A percentile compares a stretch with the other conserved stretches of the same genome.
These are phyloP conservation scores for Rossbeevera mucosa DNA, from an alignment of 768 basidiomycete species.

Conservation along the genomic window DNA sequence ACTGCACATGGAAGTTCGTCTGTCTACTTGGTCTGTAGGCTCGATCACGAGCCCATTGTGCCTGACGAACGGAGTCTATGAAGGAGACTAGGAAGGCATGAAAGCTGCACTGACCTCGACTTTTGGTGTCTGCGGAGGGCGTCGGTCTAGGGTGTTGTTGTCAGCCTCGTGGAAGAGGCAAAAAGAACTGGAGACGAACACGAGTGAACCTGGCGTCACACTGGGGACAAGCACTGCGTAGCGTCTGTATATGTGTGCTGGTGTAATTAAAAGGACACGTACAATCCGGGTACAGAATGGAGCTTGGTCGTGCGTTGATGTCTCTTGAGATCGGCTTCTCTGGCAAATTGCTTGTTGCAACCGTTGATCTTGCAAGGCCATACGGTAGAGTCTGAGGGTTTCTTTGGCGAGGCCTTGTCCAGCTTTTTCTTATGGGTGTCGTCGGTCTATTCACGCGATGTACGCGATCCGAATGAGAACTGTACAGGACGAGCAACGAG, in stretches of 20 bases:
- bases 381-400: constrained; percentile 44
- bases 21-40: constrained; percentile 30
- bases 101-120: constrained; percentile 49
- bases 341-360: constrained; percentile 77
- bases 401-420: constrained; percentile 52
- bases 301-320: constrained; percentile 77
- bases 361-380: constrained; percentile 83
- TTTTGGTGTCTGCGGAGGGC: constrained; percentile 77
- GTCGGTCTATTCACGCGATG: constrained; percentile 28
- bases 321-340: constrained; percentile 77
- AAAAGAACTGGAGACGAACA: constrained; percentile 40
- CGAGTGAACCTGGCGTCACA: constrained; percentile 78
- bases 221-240: constrained; percentile 63
- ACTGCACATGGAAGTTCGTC: constrained; percentile 18
- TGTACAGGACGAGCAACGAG: constrained; percentile 6
- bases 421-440: constrained; percentile 38
- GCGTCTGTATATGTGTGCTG: constrained; percentile 15
- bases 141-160: constrained; percentile 52
- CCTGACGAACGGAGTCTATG: constrained; percentile 22
- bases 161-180: constrained; percentile 15
- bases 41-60: constrained; percentile 69
- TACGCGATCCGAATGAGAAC: constrained; percentile 1
- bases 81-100: constrained; percentile 2
- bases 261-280: constrained; percentile 25
- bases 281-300: constrained; percentile 75